A percentile compares a stretch with the other conserved stretches of the same genome.
Conservation (phyloP, 2,329 filamentous ascomycete species). For the Akanthomyces muscarius region DNA sequence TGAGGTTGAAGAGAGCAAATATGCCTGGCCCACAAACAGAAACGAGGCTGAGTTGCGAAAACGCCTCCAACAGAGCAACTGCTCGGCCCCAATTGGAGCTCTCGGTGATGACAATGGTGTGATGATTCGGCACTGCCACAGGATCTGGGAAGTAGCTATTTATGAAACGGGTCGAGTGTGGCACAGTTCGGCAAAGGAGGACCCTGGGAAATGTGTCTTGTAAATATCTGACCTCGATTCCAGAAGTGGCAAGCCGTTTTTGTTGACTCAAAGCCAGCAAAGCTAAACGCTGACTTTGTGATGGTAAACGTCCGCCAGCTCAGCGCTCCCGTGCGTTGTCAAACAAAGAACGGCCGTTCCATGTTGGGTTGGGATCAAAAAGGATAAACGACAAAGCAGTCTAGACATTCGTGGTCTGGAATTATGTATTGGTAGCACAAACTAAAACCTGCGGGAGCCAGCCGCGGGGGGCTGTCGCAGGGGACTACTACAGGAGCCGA, state of each 20-base stretch:
- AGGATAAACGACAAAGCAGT: no score
- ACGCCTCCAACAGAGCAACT: background rate
- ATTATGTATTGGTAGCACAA: background rate
- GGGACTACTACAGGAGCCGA: background rate
- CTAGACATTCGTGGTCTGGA: no score
- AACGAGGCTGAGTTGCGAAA: conserved; percentile 7
- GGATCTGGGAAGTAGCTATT: background rate
- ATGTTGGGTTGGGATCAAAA: background rate
- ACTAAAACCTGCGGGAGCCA: background rate
- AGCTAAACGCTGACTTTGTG: no score
- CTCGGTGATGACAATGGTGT: background rate
- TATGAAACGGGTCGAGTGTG: background rate
- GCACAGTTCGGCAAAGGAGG: background rate
- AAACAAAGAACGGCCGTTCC: background rate
- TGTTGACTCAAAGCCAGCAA: background rate
- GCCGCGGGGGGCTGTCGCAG: background rate
- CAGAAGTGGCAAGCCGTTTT: background rate
- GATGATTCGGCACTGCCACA: background rate
- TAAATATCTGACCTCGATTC: background rate
- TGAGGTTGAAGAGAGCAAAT: background rate
- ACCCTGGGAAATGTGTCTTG: no score
- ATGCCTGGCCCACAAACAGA: background rate
- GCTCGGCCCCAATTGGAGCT: background rate
- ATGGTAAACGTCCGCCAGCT: no score
- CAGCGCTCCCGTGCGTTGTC: no score